Conservation (phyloP, 1,139 yeast species). For the Insectozyma bohioensis region DNA sequence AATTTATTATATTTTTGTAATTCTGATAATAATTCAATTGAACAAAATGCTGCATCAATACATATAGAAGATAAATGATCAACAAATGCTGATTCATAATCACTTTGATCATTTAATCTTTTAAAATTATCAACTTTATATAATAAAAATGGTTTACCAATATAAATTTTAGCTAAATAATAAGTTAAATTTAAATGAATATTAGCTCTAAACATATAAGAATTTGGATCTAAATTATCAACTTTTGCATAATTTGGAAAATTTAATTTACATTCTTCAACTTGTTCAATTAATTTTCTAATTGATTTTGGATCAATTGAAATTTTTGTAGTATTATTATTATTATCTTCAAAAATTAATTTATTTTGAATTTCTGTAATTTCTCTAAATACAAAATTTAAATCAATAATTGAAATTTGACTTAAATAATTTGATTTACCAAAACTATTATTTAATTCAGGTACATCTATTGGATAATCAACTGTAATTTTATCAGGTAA, state of each 20-base stretch:
- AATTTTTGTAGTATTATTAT: constrained; percentile 10
- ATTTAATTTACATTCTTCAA: constrained; percentile 14
- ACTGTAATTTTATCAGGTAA: constrained; percentile 16
- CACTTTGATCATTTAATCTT: constrained; percentile 8
- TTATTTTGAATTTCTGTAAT: constrained; percentile 14
- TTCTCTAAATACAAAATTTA: constrained; percentile 17
- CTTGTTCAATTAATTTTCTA: constrained; percentile 15
- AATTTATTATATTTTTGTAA: constrained; percentile 17
- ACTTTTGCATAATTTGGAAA: constrained; percentile 15
- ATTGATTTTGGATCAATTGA: constrained; percentile 16
- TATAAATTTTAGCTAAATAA: constrained; percentile 19
- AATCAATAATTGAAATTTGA: constrained; percentile 16
- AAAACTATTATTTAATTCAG: constrained; percentile 13
- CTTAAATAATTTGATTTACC: constrained; percentile 17
- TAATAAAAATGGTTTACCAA: constrained; percentile 21
- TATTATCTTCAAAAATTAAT: constrained; percentile 1
- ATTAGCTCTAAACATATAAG: constrained; percentile 15
- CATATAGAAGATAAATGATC: constrained; percentile 20
- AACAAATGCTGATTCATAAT: constrained; percentile 16
- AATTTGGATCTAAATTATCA: constrained; percentile 12
- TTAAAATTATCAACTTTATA: constrained; percentile 18
- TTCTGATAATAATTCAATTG: constrained; percentile 17
- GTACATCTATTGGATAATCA: constrained; percentile 14
- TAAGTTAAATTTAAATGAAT: constrained; percentile 18
- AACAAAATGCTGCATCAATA: constrained; percentile 20